Evolutionary conservation across 495 filamentous ascomycete genomes (phyloP).

Genomic region (Penicillium fimorum): DNA sequence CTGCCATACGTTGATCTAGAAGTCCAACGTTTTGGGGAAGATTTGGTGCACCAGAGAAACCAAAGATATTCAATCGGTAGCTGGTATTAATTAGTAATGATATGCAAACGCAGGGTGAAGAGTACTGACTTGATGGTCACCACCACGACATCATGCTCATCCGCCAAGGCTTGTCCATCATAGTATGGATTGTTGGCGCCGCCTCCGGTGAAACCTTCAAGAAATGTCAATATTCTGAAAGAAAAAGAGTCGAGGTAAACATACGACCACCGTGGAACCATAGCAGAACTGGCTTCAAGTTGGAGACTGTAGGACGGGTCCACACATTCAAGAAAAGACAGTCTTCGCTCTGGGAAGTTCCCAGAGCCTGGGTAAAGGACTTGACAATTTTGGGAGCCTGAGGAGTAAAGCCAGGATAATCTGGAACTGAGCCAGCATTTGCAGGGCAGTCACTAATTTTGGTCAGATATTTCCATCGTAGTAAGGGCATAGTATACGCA

Average conservation of each 20-base stretch:
- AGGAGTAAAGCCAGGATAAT: slow-evolving; percentile 32
- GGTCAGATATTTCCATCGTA: background rate
- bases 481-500: background rate
- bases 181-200: slow-evolving; percentile 39
- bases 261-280: slow-evolving; percentile 42
- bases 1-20: slow-evolving; percentile 44
- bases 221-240: background rate
- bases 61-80: slow-evolving; percentile 52
- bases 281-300: slow-evolving; percentile 35
- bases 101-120: background rate
- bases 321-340: slow-evolving; percentile 51
- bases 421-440: slow-evolving; percentile 1
- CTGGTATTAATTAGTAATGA: background rate
- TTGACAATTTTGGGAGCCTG: slow-evolving; percentile 30
- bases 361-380: slow-evolving; percentile 22
- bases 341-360: slow-evolving; percentile 37
- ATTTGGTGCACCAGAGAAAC: slow-evolving; percentile 49
- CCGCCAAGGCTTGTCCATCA: slow-evolving; percentile 39
- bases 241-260: slow-evolving; percentile 11
- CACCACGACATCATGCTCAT: slow-evolving; percentile 41
- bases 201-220: slow-evolving; percentile 1
- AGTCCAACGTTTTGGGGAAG: slow-evolving; percentile 40
- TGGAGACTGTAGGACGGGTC: slow-evolving; percentile 24
- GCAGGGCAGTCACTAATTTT: slow-evolving; percentile 8
- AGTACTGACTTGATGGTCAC: slow-evolving; percentile 37